Percentiles rank a stretch among this genome's conserved stretches.
phyloP scores from a whole-genome alignment of 768 basidiomycete species.

The Russula griseocarnosa region DNA sequence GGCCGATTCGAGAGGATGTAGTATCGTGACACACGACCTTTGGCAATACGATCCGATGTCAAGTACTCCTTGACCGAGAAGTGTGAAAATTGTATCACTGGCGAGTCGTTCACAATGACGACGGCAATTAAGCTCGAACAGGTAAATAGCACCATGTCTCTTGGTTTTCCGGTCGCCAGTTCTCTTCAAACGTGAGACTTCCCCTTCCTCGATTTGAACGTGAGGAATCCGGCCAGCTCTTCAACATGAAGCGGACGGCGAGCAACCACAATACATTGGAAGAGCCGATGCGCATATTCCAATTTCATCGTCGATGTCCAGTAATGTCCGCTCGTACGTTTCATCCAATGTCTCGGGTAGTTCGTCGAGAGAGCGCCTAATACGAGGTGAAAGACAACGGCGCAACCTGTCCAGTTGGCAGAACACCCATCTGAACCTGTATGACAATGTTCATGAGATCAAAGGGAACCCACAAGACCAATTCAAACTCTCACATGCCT shows the following conservation, averaged over 20 bases:
- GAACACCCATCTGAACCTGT: conserved; percentile 1
- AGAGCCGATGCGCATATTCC: neutral
- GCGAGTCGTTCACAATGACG: neutral
- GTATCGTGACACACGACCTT: neutral
- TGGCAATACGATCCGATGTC: neutral
- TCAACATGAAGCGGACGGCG: neutral
- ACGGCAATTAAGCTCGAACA: neutral
- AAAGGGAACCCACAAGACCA: too few species aligned
- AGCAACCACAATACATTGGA: neutral
- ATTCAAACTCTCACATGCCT: too few species aligned
- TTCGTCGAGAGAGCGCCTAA: neutral
- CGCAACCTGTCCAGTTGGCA: conserved; percentile 1
- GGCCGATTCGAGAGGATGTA: neutral
- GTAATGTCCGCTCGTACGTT: neutral
- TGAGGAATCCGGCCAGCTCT: neutral
- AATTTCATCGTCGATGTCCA: neutral
- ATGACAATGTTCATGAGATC: too few species aligned
- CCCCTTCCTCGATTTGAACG: neutral
- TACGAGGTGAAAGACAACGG: neutral
- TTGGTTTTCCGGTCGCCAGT: neutral
- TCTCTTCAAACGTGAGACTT: neutral
- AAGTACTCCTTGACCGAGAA: conserved; percentile 2
- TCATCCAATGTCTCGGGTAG: conserved; percentile 1
- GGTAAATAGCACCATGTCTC: neutral
- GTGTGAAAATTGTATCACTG: neutral